Base-by-base conservation (phyloP, 1,284 basidiomycete genomes). In the Cutaneotrichosporon mucoides region DNA sequence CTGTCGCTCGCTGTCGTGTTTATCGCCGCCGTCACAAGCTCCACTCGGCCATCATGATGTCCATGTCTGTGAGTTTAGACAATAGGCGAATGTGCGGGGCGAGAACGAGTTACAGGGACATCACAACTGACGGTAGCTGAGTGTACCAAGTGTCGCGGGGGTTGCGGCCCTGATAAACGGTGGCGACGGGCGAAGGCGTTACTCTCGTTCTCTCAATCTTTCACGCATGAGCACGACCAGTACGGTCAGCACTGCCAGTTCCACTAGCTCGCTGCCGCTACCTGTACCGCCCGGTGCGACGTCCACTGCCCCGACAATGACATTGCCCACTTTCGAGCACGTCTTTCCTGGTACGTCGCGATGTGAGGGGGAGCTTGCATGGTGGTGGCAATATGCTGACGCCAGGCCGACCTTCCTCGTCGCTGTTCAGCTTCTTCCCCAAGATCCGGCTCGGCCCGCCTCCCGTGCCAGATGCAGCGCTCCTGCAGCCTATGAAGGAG, bases 111-210 rank as follows among this genome's bases (percentile, higher is more conserved):
- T n/a, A n/a, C n/a, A n/a, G n/a, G n/a, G n/a, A n/a, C n/a, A n/a
- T n/a, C n/a, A n/a, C n/a, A n/a, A 34, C 49, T 41, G 36, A 40
- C 36, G 8, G 16, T 38, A 51, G 49, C 16, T 51, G 49, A 51
- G 15, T 41, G 49, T 51, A 24, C 49, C 49, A 16, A 38, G 37
- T 11, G 37, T 38, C 37, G 15, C 15, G n/a, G 15, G 15, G 4
- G 37, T 51, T 4, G 49, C 16, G 37, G 15, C 49, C 49, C 49
- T 51, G 49, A 51, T 51, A 5, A 51, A 51, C 16, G 37, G 49
- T 40, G 38, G 49, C 15, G 44, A 8, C 24, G 15, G 8, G 3
- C 44, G 16, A 5, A 4, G 16, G 12, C 49, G 49, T 40, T 24
- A 40, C 37, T 11, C 37, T 9, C 37, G 16, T 11, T 36, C 38